Conservation (phyloP, 805 yeast species). For the Dipodascus albidus region DNA sequence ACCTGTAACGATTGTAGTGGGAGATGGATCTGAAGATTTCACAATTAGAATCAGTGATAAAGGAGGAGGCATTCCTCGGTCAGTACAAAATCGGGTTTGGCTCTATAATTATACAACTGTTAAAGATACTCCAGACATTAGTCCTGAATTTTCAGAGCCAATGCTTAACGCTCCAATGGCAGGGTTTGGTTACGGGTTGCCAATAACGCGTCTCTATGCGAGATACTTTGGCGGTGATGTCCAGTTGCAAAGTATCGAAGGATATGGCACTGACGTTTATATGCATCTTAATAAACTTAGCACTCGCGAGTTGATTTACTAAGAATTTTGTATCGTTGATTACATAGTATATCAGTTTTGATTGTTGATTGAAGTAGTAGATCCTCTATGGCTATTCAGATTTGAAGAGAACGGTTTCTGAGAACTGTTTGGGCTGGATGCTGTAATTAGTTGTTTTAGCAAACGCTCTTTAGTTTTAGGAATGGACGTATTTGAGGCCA, state of each 20-base stretch:
- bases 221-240: conserved; percentile 87
- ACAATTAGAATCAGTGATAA: conserved; percentile 86
- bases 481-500: background rate
- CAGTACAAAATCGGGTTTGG: conserved; percentile 80
- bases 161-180: conserved; percentile 87
- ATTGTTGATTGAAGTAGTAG: background rate
- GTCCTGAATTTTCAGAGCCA: conserved; percentile 43
- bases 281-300: conserved; percentile 73
- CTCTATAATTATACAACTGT: conserved; percentile 87
- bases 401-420: too few species aligned
- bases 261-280: conserved; percentile 89
- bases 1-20: conserved; percentile 74
- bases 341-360: too few species aligned
- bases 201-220: conserved; percentile 75
- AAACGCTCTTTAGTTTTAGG: background rate
- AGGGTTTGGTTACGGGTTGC: conserved; percentile 87
- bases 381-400: background rate
- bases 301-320: conserved; percentile 22
- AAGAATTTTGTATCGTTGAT: too few species aligned
- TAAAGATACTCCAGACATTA: conserved; percentile 54
- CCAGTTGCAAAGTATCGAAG: conserved; percentile 82
- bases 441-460: background rate
- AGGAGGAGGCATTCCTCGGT: conserved; percentile 87
- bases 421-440: background rate
- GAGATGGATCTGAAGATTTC: conserved; percentile 83